phyloP scores from a whole-genome alignment of 1,284 basidiomycete species.

The Hymenochaete sp. region DNA sequence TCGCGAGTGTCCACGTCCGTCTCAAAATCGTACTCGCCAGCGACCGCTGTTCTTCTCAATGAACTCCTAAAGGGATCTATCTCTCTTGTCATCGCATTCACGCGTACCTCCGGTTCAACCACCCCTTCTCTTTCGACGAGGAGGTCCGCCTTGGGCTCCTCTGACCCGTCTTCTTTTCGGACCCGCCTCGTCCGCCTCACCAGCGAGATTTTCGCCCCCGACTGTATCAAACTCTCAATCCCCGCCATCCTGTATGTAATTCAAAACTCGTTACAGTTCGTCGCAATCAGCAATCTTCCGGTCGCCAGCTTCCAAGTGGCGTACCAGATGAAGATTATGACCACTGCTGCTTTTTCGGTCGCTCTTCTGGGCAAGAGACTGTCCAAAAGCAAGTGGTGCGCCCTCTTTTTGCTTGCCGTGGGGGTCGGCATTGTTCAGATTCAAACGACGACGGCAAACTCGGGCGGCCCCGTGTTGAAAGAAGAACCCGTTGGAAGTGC shows the following conservation, averaged over 20 bases:
- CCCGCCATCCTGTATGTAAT: constrained; percentile 83
- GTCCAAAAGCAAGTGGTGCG: constrained; percentile 70
- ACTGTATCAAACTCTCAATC: constrained; percentile 76
- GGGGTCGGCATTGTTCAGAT: constrained; percentile 94
- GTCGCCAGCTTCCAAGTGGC: constrained; percentile 94
- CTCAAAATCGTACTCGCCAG: constrained; percentile 77
- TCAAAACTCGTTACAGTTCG: constrained; percentile 95
- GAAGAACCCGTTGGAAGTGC: constrained; percentile 29
- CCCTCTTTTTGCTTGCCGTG: constrained; percentile 77
- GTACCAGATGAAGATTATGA: constrained; percentile 97
- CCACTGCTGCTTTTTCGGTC: constrained; percentile 92
- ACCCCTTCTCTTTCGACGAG: constrained; percentile 22
- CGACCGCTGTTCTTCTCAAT: constrained; percentile 86
- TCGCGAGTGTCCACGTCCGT: constrained; percentile 79
- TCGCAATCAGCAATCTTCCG: constrained; percentile 87
- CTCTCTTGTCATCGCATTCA: constrained; percentile 62
- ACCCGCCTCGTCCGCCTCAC: constrained; percentile 35
- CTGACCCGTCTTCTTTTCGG: constrained; percentile 29
- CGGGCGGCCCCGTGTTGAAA: constrained; percentile 26
- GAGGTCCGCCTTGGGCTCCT: constrained; percentile 23
- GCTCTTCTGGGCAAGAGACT: constrained; percentile 79
- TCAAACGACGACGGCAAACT: constrained; percentile 42
- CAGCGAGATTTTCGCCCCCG: constrained; percentile 49
- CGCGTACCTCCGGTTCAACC: constrained; percentile 24
- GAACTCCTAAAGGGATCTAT: constrained; percentile 89